Base-by-base conservation (phyloP, 1,139 yeast genomes). In the Kodamaea anthophila region DNA sequence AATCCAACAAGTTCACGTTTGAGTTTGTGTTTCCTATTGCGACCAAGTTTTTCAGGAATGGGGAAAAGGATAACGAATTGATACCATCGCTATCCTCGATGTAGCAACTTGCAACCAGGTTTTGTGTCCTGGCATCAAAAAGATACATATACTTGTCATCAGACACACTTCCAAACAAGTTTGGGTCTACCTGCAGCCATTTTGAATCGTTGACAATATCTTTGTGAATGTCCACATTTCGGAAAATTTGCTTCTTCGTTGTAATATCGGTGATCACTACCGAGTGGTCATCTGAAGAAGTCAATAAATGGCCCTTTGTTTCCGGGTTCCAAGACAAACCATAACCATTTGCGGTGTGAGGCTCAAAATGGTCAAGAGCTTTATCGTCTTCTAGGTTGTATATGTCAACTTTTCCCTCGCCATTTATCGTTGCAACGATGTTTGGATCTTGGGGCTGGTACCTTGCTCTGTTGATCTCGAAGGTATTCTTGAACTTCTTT, bases 381-480 rank as follows among this genome's bases (percentile, higher is more conserved):
- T 29, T 46, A 28, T 43, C 47, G 49, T 31, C 73, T 13, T 42
- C 39, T 19, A 56, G 62, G 40, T 78, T 71, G 53, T 82, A 85
- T n/a, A 88, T 53, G 40, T 66, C 77, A 2, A 82, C 74, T 28
- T 70, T 74, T 14, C 98, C 97, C 4, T 57, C 54, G 1, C 88
- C 94, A 39, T 82, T 77, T 41, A 87, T 78, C 0, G 95, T 77
- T 3, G 94, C 91, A 9, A 87, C 70, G 0, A 75, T 53, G 24
- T 64, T 68, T 4, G 84, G 65, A 42, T 79, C 70, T 42, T 76
- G 81, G 0, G 96, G 95, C 73, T 81, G 75, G 47, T 74, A 77
- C 25, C 96, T 71, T 4, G 95, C 95, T 40, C 88, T 67, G 47
- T 87, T 85, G 33, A 88, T 75, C 49, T 83, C 94, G 60, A 68